Percentiles rank a stretch among this genome's conserved stretches.
Evolutionary conservation across 2,329 filamentous ascomycete genomes (phyloP).

Genomic region (Rutstroemia sp.): DNA sequence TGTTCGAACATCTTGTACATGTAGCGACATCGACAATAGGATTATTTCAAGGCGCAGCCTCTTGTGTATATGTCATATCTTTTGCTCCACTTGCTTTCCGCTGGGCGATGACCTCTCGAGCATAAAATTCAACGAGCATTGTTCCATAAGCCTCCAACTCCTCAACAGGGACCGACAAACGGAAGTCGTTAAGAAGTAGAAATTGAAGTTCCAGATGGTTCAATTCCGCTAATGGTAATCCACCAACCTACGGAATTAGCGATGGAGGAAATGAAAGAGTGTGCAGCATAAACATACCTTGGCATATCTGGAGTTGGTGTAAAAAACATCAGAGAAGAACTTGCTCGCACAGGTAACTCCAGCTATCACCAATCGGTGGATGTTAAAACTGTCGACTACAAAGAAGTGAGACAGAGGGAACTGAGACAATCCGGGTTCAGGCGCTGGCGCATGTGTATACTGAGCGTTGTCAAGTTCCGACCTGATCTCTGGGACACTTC

Average conservation of each 20-base stretch:
- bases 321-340: constrained; percentile 98
- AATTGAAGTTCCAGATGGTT: constrained; percentile 97
- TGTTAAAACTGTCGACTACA: constrained; percentile 98
- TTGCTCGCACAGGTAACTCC: constrained; percentile 98
- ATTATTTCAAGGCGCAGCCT: constrained; percentile 4
- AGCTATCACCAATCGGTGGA: constrained; percentile 91
- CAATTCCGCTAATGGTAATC: constrained; percentile 81
- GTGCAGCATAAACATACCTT: constrained; percentile 56
- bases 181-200: constrained; percentile 89
- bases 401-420: constrained; percentile 61
- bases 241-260: constrained; percentile 64
- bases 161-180: constrained; percentile 85
- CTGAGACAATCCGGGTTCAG: constrained; percentile 15
- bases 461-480: constrained; percentile 23
- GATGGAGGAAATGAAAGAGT: not conserved
- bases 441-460: constrained; percentile 22
- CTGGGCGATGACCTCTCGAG: constrained; percentile 74
- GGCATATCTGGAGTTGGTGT: constrained; percentile 97
- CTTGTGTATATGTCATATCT: constrained; percentile 23
- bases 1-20: not conserved
- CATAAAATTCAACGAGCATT: constrained; percentile 98
- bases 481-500: constrained; percentile 23
- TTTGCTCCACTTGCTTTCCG: constrained; percentile 22
- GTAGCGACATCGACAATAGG: not conserved
- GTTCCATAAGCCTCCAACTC: constrained; percentile 96